Conservation (phyloP, 106 monocot species). For the Dactylorhiza incarnata region DNA sequence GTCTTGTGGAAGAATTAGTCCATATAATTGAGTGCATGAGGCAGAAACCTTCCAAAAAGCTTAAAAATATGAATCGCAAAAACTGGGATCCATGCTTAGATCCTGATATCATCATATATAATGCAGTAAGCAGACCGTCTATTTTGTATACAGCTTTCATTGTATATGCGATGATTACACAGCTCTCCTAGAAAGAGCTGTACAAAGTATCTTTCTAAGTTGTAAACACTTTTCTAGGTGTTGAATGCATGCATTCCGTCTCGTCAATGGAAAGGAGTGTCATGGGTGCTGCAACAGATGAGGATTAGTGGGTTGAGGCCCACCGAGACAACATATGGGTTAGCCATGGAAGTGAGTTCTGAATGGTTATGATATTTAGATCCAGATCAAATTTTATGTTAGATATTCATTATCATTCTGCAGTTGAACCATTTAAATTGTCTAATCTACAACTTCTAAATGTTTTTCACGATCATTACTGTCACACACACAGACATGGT, state of each 20-base stretch:
- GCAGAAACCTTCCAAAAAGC: constrained; percentile 58
- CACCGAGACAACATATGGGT: constrained; percentile 77
- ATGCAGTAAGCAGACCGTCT: constrained; percentile 45
- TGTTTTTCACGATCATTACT: neutral
- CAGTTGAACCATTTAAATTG: neutral
- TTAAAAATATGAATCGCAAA: constrained; percentile 57
- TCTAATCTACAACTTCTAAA: neutral
- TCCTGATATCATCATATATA: constrained; percentile 77
- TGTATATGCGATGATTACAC: neutral
- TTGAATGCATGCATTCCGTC: constrained; percentile 79
- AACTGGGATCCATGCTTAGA: constrained; percentile 78
- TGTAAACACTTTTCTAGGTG: constrained; percentile 26
- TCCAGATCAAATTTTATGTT: neutral
- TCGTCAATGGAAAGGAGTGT: constrained; percentile 94
- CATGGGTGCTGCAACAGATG: constrained; percentile 75
- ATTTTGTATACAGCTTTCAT: neutral
- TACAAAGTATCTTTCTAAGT: neutral
- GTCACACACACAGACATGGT: neutral
- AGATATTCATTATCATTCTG: neutral
- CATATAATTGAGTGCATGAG: constrained; percentile 66
- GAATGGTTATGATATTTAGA: neutral
- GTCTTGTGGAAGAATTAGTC: constrained; percentile 66
- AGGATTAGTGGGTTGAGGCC: constrained; percentile 52
- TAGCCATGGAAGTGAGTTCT: constrained; percentile 81
- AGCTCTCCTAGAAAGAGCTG: neutral